Evolutionary conservation across 352 stramenopile species (phyloP), one percentile per base, ranked within the genome.

Genomic region (Phytopythium vexans): DNA sequence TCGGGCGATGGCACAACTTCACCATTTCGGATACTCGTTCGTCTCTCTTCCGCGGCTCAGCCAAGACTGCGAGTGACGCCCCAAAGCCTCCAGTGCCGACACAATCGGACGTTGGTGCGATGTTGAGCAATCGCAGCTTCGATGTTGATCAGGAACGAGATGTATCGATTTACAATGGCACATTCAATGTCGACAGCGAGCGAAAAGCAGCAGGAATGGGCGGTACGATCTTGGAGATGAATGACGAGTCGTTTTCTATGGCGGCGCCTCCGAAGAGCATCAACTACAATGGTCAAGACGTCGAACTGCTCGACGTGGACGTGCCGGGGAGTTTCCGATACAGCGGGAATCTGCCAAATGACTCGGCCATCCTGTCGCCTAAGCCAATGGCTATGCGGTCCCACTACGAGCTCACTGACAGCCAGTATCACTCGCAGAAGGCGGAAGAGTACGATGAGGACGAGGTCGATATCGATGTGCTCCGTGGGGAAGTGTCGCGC

Each of bases 1-100:
- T 89, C 56, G 77, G 82, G 40, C 70, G 79, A n/a, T 92, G 82
- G 82, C 72, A 87, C 27, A 92, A 92, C 38, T 84, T 80, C 16
- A 90, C 79, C 1, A 52, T 92, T 4, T 63, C 60, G 0, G 77
- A 86, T 48, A 82, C 55, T 15, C 58, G 57, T 27, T 46, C 56
- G 14, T 74, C 64, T 5, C 56, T 68, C 15, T 46, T 54, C 8
- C 63, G 66, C 7, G 68, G 62, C 16, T 64, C 63, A 1, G 56
- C 52, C 21, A 67, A 67, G 35, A 60, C 41, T 27, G 40, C 42
- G 12, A 55, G 8, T 11, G 40, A 5, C 6, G 38, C 5, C 6
- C 21, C 3, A 36, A 27, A 7, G 31, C 9, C 14, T n/a, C 27
- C 41, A 36, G 51, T 36, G 6, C 55, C 11, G 37, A 35, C 48